These are phyloP conservation scores for Tylopilus orsonianus DNA, from an alignment of 1,284 basidiomycete species.

Conservation along the genomic window DNA sequence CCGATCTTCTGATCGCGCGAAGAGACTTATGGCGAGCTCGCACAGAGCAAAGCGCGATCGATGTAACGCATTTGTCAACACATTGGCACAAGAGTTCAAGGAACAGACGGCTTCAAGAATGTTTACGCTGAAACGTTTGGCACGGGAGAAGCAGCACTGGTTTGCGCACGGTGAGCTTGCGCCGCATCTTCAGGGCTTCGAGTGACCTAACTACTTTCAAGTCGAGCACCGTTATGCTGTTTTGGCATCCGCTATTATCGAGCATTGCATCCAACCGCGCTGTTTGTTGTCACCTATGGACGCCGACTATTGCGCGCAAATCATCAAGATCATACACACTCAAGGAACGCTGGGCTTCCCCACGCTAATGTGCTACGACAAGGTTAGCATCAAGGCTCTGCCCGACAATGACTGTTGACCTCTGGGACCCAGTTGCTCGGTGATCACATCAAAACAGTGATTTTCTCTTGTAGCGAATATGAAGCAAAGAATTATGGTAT, in stretches of 20 bases:
- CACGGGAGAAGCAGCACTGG: slow-evolving; percentile 86
- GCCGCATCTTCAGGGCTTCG: not conserved
- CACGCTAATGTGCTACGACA: slow-evolving; percentile 85
- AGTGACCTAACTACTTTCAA: slow-evolving; percentile 17
- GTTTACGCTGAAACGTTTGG: slow-evolving; percentile 75
- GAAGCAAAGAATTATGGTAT: slow-evolving; percentile 94
- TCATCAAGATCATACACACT: slow-evolving; percentile 85
- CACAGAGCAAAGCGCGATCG: slow-evolving; percentile 64
- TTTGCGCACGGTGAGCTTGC: slow-evolving; percentile 67
- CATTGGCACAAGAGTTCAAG: slow-evolving; percentile 68
- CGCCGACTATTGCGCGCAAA: slow-evolving; percentile 90
- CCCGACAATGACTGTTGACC: slow-evolving; percentile 9
- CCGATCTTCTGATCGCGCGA: slow-evolving; percentile 60
- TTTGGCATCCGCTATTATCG: slow-evolving; percentile 68
- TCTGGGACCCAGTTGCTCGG: slow-evolving; percentile 62
- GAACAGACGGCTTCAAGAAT: slow-evolving; percentile 71
- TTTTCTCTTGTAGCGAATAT: slow-evolving; percentile 94
- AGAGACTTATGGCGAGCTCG: slow-evolving; percentile 50
- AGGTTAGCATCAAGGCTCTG: slow-evolving; percentile 44
- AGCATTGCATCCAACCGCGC: slow-evolving; percentile 92
- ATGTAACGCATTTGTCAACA: slow-evolving; percentile 54
- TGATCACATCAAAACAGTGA: slow-evolving; percentile 78
- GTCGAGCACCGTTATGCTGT: slow-evolving; percentile 49
- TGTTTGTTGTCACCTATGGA: slow-evolving; percentile 93
- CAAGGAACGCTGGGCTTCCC: slow-evolving; percentile 87